These are phyloP conservation scores for Clarireedia hainanense DNA, from an alignment of 2,329 filamentous ascomycete species.

Conservation along the genomic window DNA sequence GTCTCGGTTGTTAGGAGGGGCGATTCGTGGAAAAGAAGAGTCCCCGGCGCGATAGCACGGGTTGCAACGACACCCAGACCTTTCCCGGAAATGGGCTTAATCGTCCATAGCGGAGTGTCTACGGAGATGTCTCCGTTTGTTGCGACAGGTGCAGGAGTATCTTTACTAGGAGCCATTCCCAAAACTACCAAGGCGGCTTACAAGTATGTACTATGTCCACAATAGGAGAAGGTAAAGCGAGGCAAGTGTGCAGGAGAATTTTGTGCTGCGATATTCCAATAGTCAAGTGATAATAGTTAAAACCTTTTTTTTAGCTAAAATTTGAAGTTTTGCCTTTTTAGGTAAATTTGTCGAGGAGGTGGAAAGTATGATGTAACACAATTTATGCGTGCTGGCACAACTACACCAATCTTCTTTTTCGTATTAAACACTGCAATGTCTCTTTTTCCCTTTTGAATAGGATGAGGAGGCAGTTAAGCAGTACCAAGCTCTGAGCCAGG, in stretches of 20 bases:
- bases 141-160: constrained; percentile 2
- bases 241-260: neutral
- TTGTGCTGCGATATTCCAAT: neutral
- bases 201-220: no score
- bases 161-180: constrained; percentile 15
- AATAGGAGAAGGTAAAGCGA: no score
- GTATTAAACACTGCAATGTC: no score
- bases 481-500: no score
- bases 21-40: constrained; percentile 24
- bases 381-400: no score
- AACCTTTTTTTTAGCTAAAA: neutral
- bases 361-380: neutral
- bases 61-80: constrained; percentile 23
- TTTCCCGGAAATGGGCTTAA: constrained; percentile 22
- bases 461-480: no score
- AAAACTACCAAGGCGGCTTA: neutral
- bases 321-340: constrained; percentile 15
- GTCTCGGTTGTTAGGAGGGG: constrained; percentile 24
- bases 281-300: constrained; percentile 5
- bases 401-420: no score
- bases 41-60: constrained; percentile 21
- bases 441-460: no score
- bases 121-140: neutral
- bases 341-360: constrained; percentile 23
- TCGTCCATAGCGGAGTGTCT: constrained; percentile 14